A percentile compares a stretch with the other conserved stretches of the same genome.
Evolutionary conservation across 805 yeast genomes (phyloP).

Genomic region (Wickerhamiella azyma): DNA sequence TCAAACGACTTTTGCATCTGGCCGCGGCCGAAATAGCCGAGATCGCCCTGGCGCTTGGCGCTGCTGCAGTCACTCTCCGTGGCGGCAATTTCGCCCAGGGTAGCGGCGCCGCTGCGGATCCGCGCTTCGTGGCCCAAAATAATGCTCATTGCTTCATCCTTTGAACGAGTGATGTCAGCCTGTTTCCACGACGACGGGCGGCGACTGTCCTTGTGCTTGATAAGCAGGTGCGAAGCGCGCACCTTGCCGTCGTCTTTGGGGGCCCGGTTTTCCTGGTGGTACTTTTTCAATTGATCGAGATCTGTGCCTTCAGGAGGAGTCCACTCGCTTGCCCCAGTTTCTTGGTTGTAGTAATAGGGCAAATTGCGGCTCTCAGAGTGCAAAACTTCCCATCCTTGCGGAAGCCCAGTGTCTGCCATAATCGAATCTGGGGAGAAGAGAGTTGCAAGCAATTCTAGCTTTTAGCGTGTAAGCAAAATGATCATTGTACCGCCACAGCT

Average conservation of each 20-base stretch:
- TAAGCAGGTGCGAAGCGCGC: constrained; percentile 65
- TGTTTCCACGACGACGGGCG: constrained; percentile 88
- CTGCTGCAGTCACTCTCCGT: constrained; percentile 84
- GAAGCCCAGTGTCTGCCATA: constrained; percentile 49
- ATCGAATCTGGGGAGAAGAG: not conserved
- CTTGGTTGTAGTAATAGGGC: constrained; percentile 68
- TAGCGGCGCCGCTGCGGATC: constrained; percentile 49
- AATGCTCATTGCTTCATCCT: constrained; percentile 65
- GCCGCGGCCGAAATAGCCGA: constrained; percentile 78
- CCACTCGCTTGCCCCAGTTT: constrained; percentile 70
- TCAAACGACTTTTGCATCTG: constrained; percentile 95
- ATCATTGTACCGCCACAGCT: constrained; percentile 13
- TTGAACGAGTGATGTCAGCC: constrained; percentile 56
- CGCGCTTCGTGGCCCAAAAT: constrained; percentile 43
- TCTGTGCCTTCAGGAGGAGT: constrained; percentile 82
- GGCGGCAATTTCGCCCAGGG: constrained; percentile 58
- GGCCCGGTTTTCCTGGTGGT: constrained; percentile 29
- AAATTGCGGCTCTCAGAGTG: constrained; percentile 67
- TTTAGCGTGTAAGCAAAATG: too few relatives aligned
- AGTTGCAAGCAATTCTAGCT: too few relatives aligned
- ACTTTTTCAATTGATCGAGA: constrained; percentile 39
- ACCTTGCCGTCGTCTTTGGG: constrained; percentile 37
- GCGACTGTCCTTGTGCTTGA: constrained; percentile 73
- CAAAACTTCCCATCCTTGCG: constrained; percentile 70
- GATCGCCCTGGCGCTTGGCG: constrained; percentile 78